A percentile compares a stretch with the other conserved stretches of the same genome.
Conservation (phyloP, 2,329 filamentous ascomycete genomes). For the Pyrenophora tritici-repentis region DNA sequence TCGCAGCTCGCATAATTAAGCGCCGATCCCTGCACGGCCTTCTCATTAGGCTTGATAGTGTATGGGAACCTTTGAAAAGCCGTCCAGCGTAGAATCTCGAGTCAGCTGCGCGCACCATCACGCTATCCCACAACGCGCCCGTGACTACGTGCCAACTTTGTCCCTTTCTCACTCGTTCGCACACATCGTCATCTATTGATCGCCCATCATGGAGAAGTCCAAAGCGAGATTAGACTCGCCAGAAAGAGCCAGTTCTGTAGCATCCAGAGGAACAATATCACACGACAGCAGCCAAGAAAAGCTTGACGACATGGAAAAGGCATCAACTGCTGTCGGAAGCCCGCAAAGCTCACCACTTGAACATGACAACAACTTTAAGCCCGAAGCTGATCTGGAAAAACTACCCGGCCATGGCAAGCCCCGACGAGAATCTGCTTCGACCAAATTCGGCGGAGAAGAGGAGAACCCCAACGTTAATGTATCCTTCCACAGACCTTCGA, state of each 20-base stretch:
- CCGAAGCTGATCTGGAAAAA: slow-evolving; percentile 40
- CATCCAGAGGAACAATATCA: slow-evolving; percentile 29
- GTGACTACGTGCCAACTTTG: slow-evolving; percentile 5
- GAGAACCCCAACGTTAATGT: slow-evolving; percentile 48
- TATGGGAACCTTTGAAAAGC: too few relatives aligned
- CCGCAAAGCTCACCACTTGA: slow-evolving; percentile 33
- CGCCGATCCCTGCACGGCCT: background rate
- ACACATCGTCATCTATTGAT: slow-evolving; percentile 2
- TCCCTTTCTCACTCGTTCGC: slow-evolving; percentile 1
- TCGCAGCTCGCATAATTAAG: background rate
- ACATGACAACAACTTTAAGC: slow-evolving; percentile 34
- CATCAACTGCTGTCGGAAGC: slow-evolving; percentile 33
- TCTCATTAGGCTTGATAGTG: background rate
- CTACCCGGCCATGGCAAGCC: slow-evolving; percentile 30
- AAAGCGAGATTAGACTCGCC: slow-evolving; percentile 25
- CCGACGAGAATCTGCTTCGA: slow-evolving; percentile 36
- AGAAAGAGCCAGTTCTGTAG: slow-evolving; percentile 33
- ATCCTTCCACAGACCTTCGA: slow-evolving; percentile 48
- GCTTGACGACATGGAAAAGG: slow-evolving; percentile 32
- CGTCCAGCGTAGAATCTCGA: background rate
- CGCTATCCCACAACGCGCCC: background rate
- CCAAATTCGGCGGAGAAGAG: slow-evolving; percentile 49
- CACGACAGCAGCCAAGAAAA: slow-evolving; percentile 36
- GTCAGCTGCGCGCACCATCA: slow-evolving; percentile 4
- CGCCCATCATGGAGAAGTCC: slow-evolving; percentile 27